phyloP scores from a whole-genome alignment of 768 basidiomycete genomes.

The Tephrocybe sp. region DNA sequence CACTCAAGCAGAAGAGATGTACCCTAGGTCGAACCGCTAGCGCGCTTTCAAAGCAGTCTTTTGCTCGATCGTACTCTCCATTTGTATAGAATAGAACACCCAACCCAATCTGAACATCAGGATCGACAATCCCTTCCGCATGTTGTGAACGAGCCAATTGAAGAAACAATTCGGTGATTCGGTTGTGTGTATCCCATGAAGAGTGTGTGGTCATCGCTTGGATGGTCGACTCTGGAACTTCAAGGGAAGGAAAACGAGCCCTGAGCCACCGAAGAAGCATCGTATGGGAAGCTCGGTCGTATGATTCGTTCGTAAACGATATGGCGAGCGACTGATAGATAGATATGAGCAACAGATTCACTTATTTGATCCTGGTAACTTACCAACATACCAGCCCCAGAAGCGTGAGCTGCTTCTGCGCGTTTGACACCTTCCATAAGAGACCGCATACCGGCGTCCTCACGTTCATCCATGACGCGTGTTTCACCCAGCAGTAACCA shows the following conservation, averaged over 20 bases:
- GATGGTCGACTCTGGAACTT: constrained; percentile 55
- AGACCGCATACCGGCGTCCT: constrained; percentile 80
- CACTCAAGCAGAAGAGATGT: constrained; percentile 2
- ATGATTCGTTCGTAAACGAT: constrained; percentile 93
- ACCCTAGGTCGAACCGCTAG: constrained; percentile 73
- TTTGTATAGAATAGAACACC: constrained; percentile 93
- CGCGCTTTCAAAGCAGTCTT: constrained; percentile 93
- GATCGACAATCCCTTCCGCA: constrained; percentile 65
- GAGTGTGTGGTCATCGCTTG: constrained; percentile 54
- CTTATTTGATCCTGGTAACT: constrained; percentile 31
- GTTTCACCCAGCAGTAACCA: constrained; percentile 94
- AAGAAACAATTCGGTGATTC: constrained; percentile 83
- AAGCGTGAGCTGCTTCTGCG: constrained; percentile 63
- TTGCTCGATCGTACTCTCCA: constrained; percentile 82
- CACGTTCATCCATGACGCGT: constrained; percentile 86
- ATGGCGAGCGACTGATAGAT: constrained; percentile 82
- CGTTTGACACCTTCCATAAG: constrained; percentile 68
- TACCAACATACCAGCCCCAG: constrained; percentile 76
- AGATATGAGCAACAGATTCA: constrained; percentile 12
- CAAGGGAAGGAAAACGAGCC: constrained; percentile 59
- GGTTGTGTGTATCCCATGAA: constrained; percentile 81
- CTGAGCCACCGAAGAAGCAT: constrained; percentile 86
- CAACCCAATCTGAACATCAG: constrained; percentile 91
- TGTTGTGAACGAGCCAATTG: constrained; percentile 83
- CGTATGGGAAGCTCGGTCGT: constrained; percentile 82